These are phyloP conservation scores for Pseudozyma sp. DNA, from an alignment of 1,284 basidiomycete genomes.

Conservation along the genomic window DNA sequence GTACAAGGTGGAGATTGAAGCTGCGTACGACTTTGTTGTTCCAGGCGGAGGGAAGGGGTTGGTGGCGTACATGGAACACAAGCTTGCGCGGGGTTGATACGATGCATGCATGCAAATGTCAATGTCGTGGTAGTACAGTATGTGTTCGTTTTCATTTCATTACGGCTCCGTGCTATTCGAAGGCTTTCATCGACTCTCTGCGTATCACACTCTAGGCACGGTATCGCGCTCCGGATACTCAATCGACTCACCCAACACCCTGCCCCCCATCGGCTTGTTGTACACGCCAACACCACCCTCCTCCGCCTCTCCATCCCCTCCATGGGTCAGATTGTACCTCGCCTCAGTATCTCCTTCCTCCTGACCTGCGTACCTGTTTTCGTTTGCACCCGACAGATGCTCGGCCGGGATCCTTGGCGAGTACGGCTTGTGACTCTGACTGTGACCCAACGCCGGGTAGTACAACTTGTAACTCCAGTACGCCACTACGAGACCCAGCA, in stretches of 20 bases:
- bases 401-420: conserved; percentile 45
- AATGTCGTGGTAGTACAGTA: no score
- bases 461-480: conserved; percentile 70
- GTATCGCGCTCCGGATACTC: conserved; percentile 44
- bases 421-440: conserved; percentile 55
- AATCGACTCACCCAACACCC: conserved; percentile 10
- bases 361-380: not conserved
- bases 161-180: not conserved
- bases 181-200: no score
- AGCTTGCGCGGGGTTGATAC: not conserved
- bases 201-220: conserved; percentile 20
- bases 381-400: conserved; percentile 10
- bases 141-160: no score
- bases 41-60: not conserved
- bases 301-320: not conserved
- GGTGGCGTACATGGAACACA: conserved; percentile 20
- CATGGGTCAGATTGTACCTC: conserved; percentile 10
- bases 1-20: conserved; percentile 58
- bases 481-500: conserved; percentile 79
- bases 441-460: conserved; percentile 47
- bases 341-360: not conserved
- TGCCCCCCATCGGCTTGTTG: not conserved
- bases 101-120: not conserved
- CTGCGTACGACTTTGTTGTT: conserved; percentile 23
- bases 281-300: conserved; percentile 8